Percentiles rank a stretch among this genome's conserved stretches.
Conservation (phyloP, 2,329 filamentous ascomycete genomes). For the Aspergillus pseudonomiae region DNA sequence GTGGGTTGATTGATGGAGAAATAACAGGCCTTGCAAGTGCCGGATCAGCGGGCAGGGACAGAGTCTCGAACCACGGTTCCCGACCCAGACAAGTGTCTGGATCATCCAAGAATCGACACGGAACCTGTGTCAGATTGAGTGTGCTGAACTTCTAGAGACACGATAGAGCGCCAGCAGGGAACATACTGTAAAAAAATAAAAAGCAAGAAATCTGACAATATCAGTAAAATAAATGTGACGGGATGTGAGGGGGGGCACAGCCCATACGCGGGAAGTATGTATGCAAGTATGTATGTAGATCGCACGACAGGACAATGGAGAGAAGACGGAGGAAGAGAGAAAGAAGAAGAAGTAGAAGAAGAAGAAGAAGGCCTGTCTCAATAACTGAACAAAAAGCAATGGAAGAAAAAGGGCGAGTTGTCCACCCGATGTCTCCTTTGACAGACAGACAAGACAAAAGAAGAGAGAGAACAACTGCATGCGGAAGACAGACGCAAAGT, state of each 20-base stretch:
- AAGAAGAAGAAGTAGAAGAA: not conserved
- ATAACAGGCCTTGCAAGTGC: not conserved
- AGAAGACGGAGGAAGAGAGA: not conserved
- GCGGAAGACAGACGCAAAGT: conserved; percentile 5
- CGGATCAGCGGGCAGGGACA: conserved; percentile 2
- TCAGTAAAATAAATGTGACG: not conserved
- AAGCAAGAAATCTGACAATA: not conserved
- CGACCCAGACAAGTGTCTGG: not conserved
- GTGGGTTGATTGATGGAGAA: not conserved
- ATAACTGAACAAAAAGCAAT: not conserved
- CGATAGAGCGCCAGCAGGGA: not conserved
- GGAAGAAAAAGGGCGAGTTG: not conserved
- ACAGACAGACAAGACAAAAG: not conserved
- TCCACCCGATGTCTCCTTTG: not conserved
- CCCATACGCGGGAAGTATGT: not conserved
- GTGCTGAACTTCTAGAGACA: not conserved
- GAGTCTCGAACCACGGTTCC: conserved; percentile 7
- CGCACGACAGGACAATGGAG: not conserved
- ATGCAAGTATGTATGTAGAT: not conserved
- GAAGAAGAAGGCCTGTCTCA: not conserved
- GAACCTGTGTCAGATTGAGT: not conserved
- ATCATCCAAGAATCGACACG: not conserved
- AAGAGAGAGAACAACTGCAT: conserved; percentile 12
- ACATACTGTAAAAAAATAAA: not conserved
- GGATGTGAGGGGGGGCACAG: not conserved